These are phyloP conservation scores for Thozetella sp. DNA, from an alignment of 495 filamentous ascomycete species.

Conservation along the genomic window DNA sequence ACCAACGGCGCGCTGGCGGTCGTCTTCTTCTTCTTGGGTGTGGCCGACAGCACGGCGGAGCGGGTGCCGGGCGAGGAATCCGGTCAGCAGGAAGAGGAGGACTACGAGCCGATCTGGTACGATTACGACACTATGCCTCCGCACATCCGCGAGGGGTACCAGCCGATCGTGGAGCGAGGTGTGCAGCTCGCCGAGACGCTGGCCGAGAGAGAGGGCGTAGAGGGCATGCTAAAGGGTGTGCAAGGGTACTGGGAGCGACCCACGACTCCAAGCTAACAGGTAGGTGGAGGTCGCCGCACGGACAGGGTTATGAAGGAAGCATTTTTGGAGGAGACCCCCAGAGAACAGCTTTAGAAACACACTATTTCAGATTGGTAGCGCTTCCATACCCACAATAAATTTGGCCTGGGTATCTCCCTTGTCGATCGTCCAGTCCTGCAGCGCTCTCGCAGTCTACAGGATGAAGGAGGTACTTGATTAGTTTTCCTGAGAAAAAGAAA, in stretches of 20 bases:
- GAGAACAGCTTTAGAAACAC: too few relatives aligned
- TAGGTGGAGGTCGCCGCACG: neutral
- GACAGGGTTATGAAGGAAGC: too few relatives aligned
- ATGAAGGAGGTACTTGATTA: too few relatives aligned
- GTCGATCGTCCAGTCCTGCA: too few relatives aligned
- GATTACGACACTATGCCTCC: neutral
- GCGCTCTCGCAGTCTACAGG: too few relatives aligned
- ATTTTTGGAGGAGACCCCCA: too few relatives aligned
- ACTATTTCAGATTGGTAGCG: too few relatives aligned
- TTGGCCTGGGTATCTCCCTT: too few relatives aligned
- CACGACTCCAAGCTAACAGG: neutral
- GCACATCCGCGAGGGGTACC: neutral
- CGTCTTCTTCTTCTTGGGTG: constrained; percentile 12
- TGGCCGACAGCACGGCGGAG: constrained; percentile 1
- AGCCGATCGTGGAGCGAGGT: neutral
- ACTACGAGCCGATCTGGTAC: constrained; percentile 4
- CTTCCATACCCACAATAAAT: too few relatives aligned
- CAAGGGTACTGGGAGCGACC: neutral
- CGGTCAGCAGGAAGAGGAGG: constrained; percentile 6
- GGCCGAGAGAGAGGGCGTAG: neutral
- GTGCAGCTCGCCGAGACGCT: neutral
- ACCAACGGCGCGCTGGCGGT: constrained; percentile 11
- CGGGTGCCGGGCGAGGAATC: neutral
- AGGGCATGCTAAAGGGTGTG: neutral
- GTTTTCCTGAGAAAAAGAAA: too few relatives aligned